Evolutionary conservation across 257 asterid genomes (phyloP), one percentile per base, ranked within the genome.

Genomic region (Linaria vulgaris): DNA sequence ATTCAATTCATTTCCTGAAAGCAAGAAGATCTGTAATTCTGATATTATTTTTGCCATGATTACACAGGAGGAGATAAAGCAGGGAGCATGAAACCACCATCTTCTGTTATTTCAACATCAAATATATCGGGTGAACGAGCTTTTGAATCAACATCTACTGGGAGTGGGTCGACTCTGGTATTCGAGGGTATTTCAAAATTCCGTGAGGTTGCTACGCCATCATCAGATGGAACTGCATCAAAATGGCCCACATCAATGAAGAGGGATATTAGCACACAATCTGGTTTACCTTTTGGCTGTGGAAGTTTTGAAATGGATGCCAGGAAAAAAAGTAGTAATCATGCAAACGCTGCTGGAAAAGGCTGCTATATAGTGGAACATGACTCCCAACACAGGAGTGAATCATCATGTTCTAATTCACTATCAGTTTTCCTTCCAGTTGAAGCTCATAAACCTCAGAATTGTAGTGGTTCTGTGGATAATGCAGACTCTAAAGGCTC

Each of bases 401-500:
- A 81, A 73, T 81, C 86, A 48, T 81, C 86, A 3, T 78, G 83
- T 63, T 81, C 86, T 10, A 76, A 69, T 39, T 74, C 81, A 27
- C 59, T 78, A n/a, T 63, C 78, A 1, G 48, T 57, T 16, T 27
- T 55, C 47, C 64, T 60, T 53, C 74, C 77, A 0, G 44, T 58
- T 20, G 78, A 71, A 39, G 73, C 72, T 52, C n/a, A 64, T 64
- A 60, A 68, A 12, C 66, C 70, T 17, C 34, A 62, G 59, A 74
- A 74, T 20, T 59, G 59, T 31, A 72, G 65, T 53, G 67, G 75
- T 38, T 55, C 81, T 1, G 54, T 59, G 55, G 71, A 71, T 59
- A 78, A 80, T 64, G 74, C 72, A 0, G 60, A 55, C 37, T 69
- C 79, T 15, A 60, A 63, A 52, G 66, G 68, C 38, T 51, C 73